Evolutionary conservation across 306 rosid genomes (phyloP).

Genomic region (Acmispon strigosus): DNA sequence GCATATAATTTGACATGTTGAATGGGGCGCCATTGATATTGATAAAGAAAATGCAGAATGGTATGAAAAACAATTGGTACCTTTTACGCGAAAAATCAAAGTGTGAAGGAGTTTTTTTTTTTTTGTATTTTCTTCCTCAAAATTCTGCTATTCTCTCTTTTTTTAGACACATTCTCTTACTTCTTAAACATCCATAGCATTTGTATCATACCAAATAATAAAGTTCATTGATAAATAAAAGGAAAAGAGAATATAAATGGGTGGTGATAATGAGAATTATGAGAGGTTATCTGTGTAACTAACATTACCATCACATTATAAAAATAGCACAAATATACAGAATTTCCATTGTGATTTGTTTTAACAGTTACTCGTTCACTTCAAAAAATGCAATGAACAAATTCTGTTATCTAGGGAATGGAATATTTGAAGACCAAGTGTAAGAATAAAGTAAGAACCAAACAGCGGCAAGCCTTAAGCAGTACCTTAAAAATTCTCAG

Average conservation of each 20-base stretch:
- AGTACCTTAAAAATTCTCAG: conserved; percentile 58
- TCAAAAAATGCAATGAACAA: neutral
- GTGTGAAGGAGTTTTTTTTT: too few species aligned
- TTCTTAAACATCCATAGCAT: too few species aligned
- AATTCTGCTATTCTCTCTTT: too few species aligned
- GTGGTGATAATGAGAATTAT: neutral
- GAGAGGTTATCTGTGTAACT: neutral
- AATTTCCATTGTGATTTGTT: neutral
- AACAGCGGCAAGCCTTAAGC: neutral
- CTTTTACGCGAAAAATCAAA: too few species aligned
- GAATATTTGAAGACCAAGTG: neutral
- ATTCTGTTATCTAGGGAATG: neutral
- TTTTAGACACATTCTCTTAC: too few species aligned
- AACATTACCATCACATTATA: neutral
- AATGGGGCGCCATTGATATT: too few species aligned
- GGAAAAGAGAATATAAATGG: neutral
- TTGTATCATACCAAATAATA: too few species aligned
- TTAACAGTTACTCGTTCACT: neutral
- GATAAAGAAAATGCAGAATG: too few species aligned
- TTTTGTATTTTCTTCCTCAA: too few species aligned
- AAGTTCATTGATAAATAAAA: neutral
- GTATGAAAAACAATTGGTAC: too few species aligned
- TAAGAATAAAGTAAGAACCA: neutral
- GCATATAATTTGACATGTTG: too few species aligned
- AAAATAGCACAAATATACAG: neutral